Evolutionary conservation across 108 stramenopile genomes (phyloP).

Genomic region (Schizochytrium sp.): DNA sequence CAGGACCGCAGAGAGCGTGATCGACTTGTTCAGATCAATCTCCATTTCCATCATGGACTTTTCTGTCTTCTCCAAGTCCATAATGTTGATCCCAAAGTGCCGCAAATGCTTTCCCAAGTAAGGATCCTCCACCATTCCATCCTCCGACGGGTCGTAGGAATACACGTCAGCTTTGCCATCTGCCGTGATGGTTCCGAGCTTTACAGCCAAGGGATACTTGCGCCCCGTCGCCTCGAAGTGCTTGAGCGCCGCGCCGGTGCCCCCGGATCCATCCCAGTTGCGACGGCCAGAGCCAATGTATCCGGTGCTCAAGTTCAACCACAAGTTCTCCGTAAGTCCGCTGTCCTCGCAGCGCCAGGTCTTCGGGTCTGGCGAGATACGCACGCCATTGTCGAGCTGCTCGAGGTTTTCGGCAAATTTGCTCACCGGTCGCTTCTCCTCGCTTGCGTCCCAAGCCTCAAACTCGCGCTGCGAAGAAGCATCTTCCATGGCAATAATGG

Average conservation of each 20-base stretch:
- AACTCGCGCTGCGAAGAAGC: conserved; percentile 67
- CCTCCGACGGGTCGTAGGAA: conserved; percentile 92
- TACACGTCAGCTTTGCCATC: conserved; percentile 88
- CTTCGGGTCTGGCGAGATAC: conserved; percentile 44
- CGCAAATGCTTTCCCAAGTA: conserved; percentile 78
- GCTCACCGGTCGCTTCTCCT: conserved; percentile 28
- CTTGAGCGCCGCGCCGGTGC: conserved; percentile 85
- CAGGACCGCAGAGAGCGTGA: conserved; percentile 83
- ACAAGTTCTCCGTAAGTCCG: conserved; percentile 70
- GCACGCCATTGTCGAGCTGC: conserved; percentile 37
- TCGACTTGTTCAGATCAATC: conserved; percentile 86
- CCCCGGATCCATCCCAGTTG: conserved; percentile 94
- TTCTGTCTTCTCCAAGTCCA: conserved; percentile 73
- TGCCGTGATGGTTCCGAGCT: conserved; percentile 91
- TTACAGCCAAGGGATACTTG: conserved; percentile 87
- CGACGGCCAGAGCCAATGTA: conserved; percentile 92
- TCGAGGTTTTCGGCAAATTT: conserved; percentile 47
- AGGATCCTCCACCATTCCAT: conserved; percentile 89
- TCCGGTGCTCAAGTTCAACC: conserved; percentile 92
- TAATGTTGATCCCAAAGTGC: conserved; percentile 74
- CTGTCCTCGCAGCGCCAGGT: conserved; percentile 46
- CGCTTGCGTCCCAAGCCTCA: conserved; percentile 58
- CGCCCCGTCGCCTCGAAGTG: conserved; percentile 81
- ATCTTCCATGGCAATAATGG: conserved; percentile 78
- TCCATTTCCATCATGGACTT: conserved; percentile 92